phyloP scores from a whole-genome alignment of 2,329 filamentous ascomycete species.

The Talaromyces atroroseus region DNA sequence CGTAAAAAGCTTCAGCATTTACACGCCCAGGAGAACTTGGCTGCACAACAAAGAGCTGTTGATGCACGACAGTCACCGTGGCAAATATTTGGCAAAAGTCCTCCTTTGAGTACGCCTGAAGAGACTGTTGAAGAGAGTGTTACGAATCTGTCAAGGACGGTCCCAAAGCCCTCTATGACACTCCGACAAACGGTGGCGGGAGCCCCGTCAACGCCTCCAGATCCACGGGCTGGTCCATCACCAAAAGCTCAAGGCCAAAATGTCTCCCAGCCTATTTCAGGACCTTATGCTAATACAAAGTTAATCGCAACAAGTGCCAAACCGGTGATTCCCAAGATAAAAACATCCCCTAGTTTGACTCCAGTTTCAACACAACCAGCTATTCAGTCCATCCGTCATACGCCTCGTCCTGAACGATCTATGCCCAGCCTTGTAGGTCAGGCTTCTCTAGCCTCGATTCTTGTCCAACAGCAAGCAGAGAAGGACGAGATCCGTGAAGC shows the following conservation, averaged over 20 bases:
- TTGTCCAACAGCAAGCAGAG: conserved; percentile 78
- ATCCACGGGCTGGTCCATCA: conserved; percentile 13
- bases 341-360: conserved; percentile 16
- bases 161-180: conserved; percentile 48
- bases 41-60: conserved; percentile 26
- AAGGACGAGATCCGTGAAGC: conserved; percentile 78
- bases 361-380: conserved; percentile 18
- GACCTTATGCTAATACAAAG: conserved; percentile 24
- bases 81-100: conserved; percentile 46
- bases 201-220: conserved; percentile 20
- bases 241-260: conserved; percentile 19
- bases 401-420: conserved; percentile 33
- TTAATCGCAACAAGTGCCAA: conserved; percentile 39
- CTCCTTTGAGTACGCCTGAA: not conserved
- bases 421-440: conserved; percentile 34
- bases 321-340: not conserved
- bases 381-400: conserved; percentile 47
- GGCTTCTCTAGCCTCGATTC: conserved; percentile 74
- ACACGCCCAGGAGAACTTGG: conserved; percentile 45
- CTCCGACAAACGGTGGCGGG: conserved; percentile 58
- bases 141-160: conserved; percentile 21
- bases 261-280: conserved; percentile 30
- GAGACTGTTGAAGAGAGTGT: not conserved
- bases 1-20: conserved; percentile 75
- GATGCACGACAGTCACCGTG: conserved; percentile 50